These are phyloP conservation scores for Daldinia sp. DNA, from an alignment of 2,329 filamentous ascomycete species.

Conservation along the genomic window DNA sequence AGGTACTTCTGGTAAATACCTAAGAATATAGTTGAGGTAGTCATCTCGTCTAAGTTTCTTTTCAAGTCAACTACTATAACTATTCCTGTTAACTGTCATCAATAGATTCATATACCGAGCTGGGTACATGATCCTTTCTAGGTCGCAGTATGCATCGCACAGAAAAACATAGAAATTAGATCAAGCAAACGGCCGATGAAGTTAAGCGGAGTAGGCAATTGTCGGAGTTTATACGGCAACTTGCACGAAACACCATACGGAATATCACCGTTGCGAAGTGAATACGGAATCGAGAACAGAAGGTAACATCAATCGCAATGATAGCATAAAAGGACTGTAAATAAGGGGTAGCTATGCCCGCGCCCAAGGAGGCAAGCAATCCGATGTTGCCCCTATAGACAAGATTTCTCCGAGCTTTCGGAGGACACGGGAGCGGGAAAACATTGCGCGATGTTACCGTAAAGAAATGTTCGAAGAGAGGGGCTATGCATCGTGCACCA, in stretches of 20 bases:
- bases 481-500: neutral
- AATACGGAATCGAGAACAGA: conserved; percentile 13
- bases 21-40: neutral
- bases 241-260: neutral
- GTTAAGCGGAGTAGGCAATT: neutral
- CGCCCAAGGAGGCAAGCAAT: neutral
- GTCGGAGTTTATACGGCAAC: neutral
- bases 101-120: neutral
- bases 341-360: neutral
- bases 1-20: neutral
- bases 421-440: neutral
- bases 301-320: conserved; percentile 6
- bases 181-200: neutral
- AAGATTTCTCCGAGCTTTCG: neutral
- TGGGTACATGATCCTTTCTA: too few relatives aligned
- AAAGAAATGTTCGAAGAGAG: neutral
- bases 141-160: neutral
- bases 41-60: neutral
- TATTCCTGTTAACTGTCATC: neutral
- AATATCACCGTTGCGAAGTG: neutral
- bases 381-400: neutral
- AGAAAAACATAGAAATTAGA: neutral
- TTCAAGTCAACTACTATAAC: too few relatives aligned
- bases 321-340: neutral
- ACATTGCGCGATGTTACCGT: neutral